phyloP scores from a whole-genome alignment of 441 rosid genomes.

The Theobroma grandiflorum region DNA sequence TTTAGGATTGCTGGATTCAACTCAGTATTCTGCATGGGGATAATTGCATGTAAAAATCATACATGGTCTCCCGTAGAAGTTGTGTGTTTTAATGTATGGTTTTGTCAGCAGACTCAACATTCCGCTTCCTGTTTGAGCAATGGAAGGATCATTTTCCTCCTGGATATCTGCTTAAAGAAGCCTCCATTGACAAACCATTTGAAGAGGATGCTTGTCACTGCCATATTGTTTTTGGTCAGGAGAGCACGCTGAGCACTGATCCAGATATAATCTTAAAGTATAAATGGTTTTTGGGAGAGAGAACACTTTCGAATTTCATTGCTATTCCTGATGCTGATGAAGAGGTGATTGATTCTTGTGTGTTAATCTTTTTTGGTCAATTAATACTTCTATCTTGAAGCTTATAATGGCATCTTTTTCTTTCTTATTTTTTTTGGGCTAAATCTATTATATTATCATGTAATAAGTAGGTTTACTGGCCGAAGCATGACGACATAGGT shows the following conservation, averaged over 20 bases:
- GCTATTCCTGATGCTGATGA: conserved; percentile 78
- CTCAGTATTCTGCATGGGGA: conserved; percentile 17
- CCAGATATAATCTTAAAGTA: conserved; percentile 66
- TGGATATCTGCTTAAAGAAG: conserved; percentile 82
- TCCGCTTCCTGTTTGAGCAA: conserved; percentile 77
- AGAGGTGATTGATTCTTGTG: conserved; percentile 61
- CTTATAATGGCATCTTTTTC: conserved; percentile 24
- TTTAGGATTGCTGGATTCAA: conserved; percentile 32
- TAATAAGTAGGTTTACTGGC: conserved; percentile 84
- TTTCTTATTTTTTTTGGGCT: neutral
- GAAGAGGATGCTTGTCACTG: conserved; percentile 92
- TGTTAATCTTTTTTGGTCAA: neutral
- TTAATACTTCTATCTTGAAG: conserved; percentile 8
- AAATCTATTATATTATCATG: conserved; percentile 13
- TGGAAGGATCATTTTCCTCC: conserved; percentile 86
- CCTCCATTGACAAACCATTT: conserved; percentile 82
- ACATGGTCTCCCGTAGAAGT: conserved; percentile 20
- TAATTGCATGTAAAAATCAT: conserved; percentile 17
- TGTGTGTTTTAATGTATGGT: conserved; percentile 31
- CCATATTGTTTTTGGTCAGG: conserved; percentile 77
- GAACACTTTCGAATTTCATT: conserved; percentile 74
- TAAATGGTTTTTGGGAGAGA: conserved; percentile 90
- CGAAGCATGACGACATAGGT: conserved; percentile 83
- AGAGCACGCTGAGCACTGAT: conserved; percentile 57
- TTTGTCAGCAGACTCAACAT: conserved; percentile 76